These are phyloP conservation scores for Cadophora malorum DNA, from an alignment of 2,329 filamentous ascomycete species.

Conservation along the genomic window DNA sequence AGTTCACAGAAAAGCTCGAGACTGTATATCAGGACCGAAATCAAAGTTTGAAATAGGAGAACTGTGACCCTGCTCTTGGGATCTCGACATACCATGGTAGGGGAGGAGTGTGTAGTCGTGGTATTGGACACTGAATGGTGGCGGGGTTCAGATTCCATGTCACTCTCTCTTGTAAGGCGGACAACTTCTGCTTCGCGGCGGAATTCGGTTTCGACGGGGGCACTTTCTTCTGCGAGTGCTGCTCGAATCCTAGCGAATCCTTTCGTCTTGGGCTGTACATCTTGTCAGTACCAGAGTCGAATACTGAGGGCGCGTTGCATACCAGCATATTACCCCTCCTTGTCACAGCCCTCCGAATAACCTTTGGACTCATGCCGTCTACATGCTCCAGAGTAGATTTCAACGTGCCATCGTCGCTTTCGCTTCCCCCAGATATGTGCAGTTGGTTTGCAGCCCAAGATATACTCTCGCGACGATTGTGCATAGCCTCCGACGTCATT, in stretches of 20 bases:
- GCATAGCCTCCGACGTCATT: conserved; percentile 51
- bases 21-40: background rate
- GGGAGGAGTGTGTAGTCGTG: conserved; percentile 71
- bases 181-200: conserved; percentile 94
- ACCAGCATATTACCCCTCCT: conserved; percentile 88
- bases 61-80: background rate
- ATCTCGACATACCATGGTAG: conserved; percentile 53
- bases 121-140: conserved; percentile 55
- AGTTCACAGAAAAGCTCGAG: background rate
- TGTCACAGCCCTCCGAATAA: conserved; percentile 83
- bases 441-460: conserved; percentile 90
- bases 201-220: conserved; percentile 87
- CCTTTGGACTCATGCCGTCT: conserved; percentile 57
- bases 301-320: conserved; percentile 47
- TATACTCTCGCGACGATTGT: conserved; percentile 82
- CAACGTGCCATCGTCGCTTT: conserved; percentile 73
- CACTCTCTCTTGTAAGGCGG: conserved; percentile 90
- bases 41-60: background rate
- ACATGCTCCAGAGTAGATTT: conserved; percentile 49
- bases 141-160: conserved; percentile 65
- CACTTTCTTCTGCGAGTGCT: conserved; percentile 84
- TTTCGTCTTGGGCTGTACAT: conserved; percentile 85
- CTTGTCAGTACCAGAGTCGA: conserved; percentile 42
- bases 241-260: conserved; percentile 93
- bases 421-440: conserved; percentile 79